Conservation (phyloP, 2,329 filamentous ascomycete genomes). For the Alternaria longipes region DNA sequence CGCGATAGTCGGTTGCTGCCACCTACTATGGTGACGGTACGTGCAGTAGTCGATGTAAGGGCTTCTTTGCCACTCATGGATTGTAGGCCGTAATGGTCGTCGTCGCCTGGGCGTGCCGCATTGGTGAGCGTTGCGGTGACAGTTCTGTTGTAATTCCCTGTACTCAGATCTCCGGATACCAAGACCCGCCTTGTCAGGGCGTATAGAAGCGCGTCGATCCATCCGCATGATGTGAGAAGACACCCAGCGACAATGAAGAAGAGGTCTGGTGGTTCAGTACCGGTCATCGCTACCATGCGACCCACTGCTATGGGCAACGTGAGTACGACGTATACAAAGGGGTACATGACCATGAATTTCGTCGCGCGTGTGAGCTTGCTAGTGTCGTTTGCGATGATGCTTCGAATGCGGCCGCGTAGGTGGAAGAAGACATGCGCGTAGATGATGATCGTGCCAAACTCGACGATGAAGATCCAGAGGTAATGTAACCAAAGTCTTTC, state of each 20-base stretch:
- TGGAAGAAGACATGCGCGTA: slow-evolving; percentile 61
- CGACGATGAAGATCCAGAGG: slow-evolving; percentile 63
- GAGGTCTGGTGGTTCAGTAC: slow-evolving; percentile 55
- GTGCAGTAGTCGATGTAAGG: slow-evolving; percentile 26
- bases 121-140: slow-evolving; percentile 35
- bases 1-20: slow-evolving; percentile 42
- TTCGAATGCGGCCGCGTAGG: slow-evolving; percentile 56
- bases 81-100: slow-evolving; percentile 37
- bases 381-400: slow-evolving; percentile 48
- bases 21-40: slow-evolving; percentile 49
- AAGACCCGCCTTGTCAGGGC: slow-evolving; percentile 54
- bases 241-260: slow-evolving; percentile 69
- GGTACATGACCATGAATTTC: slow-evolving; percentile 69
- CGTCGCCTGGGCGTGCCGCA: slow-evolving; percentile 37
- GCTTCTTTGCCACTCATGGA: slow-evolving; percentile 43
- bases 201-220: slow-evolving; percentile 56
- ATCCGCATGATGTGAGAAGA: slow-evolving; percentile 62
- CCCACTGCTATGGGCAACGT: slow-evolving; percentile 69
- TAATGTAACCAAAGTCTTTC: slow-evolving; percentile 63
- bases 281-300: slow-evolving; percentile 52
- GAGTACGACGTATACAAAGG: slow-evolving; percentile 71
- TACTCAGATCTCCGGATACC: slow-evolving; percentile 43
- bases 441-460: slow-evolving; percentile 61
- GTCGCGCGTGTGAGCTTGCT: slow-evolving; percentile 53
- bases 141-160: slow-evolving; percentile 33